phyloP scores from a whole-genome alignment of 129 eudicot genomes.

The Arctium minus region DNA sequence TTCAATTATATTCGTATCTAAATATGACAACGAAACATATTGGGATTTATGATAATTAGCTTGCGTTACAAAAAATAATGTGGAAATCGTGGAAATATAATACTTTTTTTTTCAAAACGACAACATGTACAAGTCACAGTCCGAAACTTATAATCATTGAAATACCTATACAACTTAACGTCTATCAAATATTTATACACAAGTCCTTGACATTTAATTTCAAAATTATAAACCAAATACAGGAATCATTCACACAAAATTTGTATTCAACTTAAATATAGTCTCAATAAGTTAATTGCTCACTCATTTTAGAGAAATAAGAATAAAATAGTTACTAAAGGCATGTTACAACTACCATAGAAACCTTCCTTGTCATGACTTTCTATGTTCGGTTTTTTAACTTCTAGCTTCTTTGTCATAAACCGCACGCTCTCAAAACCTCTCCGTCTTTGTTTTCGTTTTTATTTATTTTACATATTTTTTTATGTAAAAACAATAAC shows the following conservation, averaged over 20 bases:
- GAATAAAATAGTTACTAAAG: neutral
- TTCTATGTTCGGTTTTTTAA: neutral
- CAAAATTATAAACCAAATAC: neutral
- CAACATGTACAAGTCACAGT: neutral
- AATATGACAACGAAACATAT: neutral
- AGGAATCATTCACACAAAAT: neutral
- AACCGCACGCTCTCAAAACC: neutral
- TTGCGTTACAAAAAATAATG: neutral
- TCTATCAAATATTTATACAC: neutral
- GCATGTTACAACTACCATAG: neutral
- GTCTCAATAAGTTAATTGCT: neutral
- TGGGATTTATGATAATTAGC: neutral
- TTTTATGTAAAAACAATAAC: neutral
- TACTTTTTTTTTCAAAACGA: neutral
- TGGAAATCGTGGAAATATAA: neutral
- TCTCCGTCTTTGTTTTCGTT: too few relatives aligned
- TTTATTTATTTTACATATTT: too few relatives aligned
- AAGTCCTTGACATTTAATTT: neutral
- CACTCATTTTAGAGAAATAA: too few relatives aligned
- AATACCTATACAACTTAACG: neutral
- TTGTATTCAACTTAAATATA: neutral
- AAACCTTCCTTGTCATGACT: neutral
- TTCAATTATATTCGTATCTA: too few relatives aligned
- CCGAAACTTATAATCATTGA: too few relatives aligned
- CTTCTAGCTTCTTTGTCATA: neutral